Evolutionary conservation across 495 filamentous ascomycete genomes (phyloP), one percentile per base, ranked within the genome.

Genomic region (Venustampulla echinocandica): DNA sequence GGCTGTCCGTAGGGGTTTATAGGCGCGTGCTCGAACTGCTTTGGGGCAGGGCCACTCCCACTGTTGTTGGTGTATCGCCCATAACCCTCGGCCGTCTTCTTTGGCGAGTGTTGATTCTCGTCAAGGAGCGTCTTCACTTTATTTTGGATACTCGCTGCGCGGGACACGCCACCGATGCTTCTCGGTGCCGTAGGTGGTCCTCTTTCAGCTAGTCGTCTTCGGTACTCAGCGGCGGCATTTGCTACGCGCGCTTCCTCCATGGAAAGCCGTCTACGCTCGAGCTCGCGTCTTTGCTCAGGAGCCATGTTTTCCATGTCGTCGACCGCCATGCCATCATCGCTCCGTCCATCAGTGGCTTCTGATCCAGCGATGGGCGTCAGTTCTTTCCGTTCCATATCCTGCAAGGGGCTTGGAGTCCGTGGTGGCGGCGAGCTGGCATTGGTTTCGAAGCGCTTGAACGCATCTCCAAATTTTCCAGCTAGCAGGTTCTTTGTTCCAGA

Each of bases 171-270:
- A 18, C 73, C 76, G 37, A 71, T 73, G 46, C 67, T 70, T 53
- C 67, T 73, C 3, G 58, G 56, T 28, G 68, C 61, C 10, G 71
- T 64, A 19, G 25, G 23, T 24, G 48, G 22, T 1, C 74, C 77
- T 11, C 77, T 64, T 43, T 81, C 81, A 1, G 85, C 81, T 34
- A 95, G 70, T 20, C 83, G 81, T 47, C 79, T 74, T 3, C 85
- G 80, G 58, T 96, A 94, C 62, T 95, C 92, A 1, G 85, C 89
- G n/a, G 87, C 87, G 0, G 90, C 92, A 34, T 77, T 82, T 25
- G 85, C 89, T 9, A 98, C 93, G n/a, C 92, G 75, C 49, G 81
- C 82, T 63, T 98, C 92, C 64, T 97, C 92, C 61, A 87, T 80
- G 15, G 83, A 83, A 15, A 97, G 76, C 36, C 85, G 78, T 27